These are phyloP conservation scores for Aspergillus sp. DNA, from an alignment of 2,329 filamentous ascomycete genomes.

Conservation along the genomic window DNA sequence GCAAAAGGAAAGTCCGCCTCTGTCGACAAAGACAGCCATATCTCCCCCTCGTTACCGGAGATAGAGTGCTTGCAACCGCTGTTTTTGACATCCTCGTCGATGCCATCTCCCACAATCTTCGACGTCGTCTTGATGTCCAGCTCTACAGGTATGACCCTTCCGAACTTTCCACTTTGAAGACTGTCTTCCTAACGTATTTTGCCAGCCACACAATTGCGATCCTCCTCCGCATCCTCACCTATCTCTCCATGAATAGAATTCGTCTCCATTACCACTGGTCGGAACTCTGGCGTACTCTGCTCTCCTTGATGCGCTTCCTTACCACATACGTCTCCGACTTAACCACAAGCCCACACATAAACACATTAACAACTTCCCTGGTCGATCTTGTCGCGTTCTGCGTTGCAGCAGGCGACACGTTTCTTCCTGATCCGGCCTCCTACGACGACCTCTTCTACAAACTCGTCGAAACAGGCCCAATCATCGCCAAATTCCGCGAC, in stretches of 20 bases:
- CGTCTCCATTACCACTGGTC: slow-evolving; percentile 91
- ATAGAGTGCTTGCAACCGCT: slow-evolving; percentile 71
- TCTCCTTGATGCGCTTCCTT: slow-evolving; percentile 86
- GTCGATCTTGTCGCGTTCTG: slow-evolving; percentile 82
- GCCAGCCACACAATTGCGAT: slow-evolving; percentile 71
- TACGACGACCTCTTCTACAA: slow-evolving; percentile 99
- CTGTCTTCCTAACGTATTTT: slow-evolving; percentile 3
- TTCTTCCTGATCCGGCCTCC: slow-evolving; percentile 79
- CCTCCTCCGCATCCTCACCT: slow-evolving; percentile 77
- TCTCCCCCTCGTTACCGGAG: slow-evolving; percentile 70
- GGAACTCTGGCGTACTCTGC: slow-evolving; percentile 85
- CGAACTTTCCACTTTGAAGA: not conserved
- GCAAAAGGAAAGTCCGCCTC: slow-evolving; percentile 71
- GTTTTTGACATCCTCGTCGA: slow-evolving; percentile 87
- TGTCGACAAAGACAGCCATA: slow-evolving; percentile 88
- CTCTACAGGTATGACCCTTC: slow-evolving; percentile 64
- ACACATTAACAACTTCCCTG: slow-evolving; percentile 71
- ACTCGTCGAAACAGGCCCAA: slow-evolving; percentile 85
- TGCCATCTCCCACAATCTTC: slow-evolving; percentile 89
- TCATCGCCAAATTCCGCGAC: slow-evolving; percentile 77
- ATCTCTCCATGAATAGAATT: slow-evolving; percentile 77
- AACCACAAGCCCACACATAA: slow-evolving; percentile 66
- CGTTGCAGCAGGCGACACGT: slow-evolving; percentile 82
- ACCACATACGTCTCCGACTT: slow-evolving; percentile 82
- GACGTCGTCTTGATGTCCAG: slow-evolving; percentile 77